phyloP scores from a whole-genome alignment of 805 yeast genomes.

The Spathaspora arborariae region DNA sequence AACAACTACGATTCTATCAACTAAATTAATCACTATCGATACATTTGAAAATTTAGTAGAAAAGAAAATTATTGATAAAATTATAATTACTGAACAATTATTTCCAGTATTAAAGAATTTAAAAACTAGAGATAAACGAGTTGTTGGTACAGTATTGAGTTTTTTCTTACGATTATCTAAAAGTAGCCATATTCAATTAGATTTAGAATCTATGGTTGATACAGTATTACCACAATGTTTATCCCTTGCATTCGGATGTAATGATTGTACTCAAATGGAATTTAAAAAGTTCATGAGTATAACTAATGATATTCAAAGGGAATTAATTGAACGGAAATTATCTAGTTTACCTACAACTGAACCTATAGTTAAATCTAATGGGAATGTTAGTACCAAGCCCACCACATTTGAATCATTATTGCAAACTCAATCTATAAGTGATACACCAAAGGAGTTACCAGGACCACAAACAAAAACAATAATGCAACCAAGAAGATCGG shows the following conservation, averaged over 20 bases:
- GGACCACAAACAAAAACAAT: slow-evolving; percentile 9
- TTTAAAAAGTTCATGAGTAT: slow-evolving; percentile 25
- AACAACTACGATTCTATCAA: slow-evolving; percentile 77
- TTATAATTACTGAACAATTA: slow-evolving; percentile 69
- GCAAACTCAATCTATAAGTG: slow-evolving; percentile 23
- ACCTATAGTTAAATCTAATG: background rate
- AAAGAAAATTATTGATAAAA: slow-evolving; percentile 62
- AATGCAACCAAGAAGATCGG: slow-evolving; percentile 16
- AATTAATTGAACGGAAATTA: slow-evolving; percentile 17
- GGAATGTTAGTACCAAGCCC: background rate
- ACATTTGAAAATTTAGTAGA: slow-evolving; percentile 57
- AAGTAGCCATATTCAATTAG: slow-evolving; percentile 28
- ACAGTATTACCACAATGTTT: slow-evolving; percentile 28
- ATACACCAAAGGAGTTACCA: slow-evolving; percentile 11
- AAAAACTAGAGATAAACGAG: slow-evolving; percentile 71
- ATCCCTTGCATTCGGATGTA: slow-evolving; percentile 34
- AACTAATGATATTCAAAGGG: slow-evolving; percentile 19
- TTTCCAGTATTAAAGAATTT: slow-evolving; percentile 73
- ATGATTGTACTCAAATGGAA: slow-evolving; percentile 32
- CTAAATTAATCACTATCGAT: slow-evolving; percentile 65
- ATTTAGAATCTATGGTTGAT: slow-evolving; percentile 26
- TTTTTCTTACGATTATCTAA: slow-evolving; percentile 51
- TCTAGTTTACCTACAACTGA: slow-evolving; percentile 13
- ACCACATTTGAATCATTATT: slow-evolving; percentile 27
- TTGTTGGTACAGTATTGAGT: slow-evolving; percentile 45